phyloP scores from a whole-genome alignment of 1,139 yeast species.

The Magnusiomyces clavatus region DNA sequence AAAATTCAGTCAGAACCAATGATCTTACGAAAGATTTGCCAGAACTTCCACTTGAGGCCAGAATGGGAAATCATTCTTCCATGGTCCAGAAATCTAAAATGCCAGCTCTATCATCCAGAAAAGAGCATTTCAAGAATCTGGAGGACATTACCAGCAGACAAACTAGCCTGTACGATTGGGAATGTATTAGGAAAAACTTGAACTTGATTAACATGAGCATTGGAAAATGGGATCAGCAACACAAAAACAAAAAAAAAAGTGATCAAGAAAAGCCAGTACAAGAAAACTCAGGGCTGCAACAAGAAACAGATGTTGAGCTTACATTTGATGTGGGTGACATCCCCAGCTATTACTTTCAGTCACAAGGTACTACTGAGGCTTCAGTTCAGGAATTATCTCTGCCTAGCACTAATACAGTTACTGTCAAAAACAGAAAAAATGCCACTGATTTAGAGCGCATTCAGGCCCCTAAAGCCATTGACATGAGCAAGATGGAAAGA shows the following conservation, averaged over 20 bases:
- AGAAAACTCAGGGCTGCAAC: neutral
- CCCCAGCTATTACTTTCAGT: conserved; percentile 3
- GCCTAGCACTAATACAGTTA: too few relatives aligned
- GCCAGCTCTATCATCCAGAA: neutral
- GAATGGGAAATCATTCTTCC: neutral
- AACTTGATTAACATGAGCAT: conserved; percentile 3
- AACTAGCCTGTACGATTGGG: conserved; percentile 3
- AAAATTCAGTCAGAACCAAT: neutral
- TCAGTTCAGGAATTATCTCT: too few relatives aligned
- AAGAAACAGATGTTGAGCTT: neutral
- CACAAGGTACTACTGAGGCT: too few relatives aligned
- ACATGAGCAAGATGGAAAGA: conserved; percentile 3
- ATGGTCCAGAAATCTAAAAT: neutral
- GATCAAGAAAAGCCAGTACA: neutral
- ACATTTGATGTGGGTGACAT: neutral
- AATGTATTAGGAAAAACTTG: conserved; percentile 2
- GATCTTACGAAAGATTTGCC: conserved; percentile 1
- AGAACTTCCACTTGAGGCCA: conserved; percentile 1
- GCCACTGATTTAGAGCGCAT: neutral
- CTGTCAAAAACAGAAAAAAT: neutral
- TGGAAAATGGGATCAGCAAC: conserved; percentile 1
- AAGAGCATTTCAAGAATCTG: neutral
- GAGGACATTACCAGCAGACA: neutral
- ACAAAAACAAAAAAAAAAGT: neutral
- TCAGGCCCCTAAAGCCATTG: conserved; percentile 3